Percentiles rank a stretch among this genome's conserved stretches.
These are phyloP conservation scores for Calonectria hongkongensis DNA, from an alignment of 2,329 filamentous ascomycete genomes.

Conservation along the genomic window DNA sequence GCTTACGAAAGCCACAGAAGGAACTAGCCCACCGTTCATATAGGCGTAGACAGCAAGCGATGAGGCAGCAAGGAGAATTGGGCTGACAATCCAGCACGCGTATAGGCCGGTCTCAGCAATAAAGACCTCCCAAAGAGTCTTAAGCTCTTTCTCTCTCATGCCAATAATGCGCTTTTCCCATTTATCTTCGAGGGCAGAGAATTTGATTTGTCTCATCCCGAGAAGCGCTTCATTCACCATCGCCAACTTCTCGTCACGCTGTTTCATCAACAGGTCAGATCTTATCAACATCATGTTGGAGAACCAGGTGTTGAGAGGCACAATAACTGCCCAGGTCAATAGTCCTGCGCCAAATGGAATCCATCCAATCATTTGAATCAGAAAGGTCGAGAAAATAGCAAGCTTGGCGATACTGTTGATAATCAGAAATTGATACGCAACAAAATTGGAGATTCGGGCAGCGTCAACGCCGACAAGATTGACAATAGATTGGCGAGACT, in stretches of 20 bases:
- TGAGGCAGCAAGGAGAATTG: conserved; percentile 82
- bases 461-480: conserved; percentile 87
- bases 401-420: conserved; percentile 78
- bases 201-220: conserved; percentile 90
- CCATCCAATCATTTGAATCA: conserved; percentile 84
- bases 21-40: conserved; percentile 76
- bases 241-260: conserved; percentile 83
- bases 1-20: conserved; percentile 87
- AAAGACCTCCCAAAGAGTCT: conserved; percentile 80
- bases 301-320: conserved; percentile 81
- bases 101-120: conserved; percentile 77
- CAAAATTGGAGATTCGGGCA: conserved; percentile 81
- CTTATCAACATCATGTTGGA: conserved; percentile 78
- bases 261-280: conserved; percentile 83
- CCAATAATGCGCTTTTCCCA: conserved; percentile 82
- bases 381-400: conserved; percentile 78
- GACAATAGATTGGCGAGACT: conserved; percentile 80
- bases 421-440: conserved; percentile 79
- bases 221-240: conserved; percentile 85
- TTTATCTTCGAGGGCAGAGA: conserved; percentile 83
- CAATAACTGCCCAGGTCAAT: conserved; percentile 76
- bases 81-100: conserved; percentile 83
- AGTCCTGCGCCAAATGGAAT: conserved; percentile 80
- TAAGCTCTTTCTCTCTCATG: conserved; percentile 79
- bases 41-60: conserved; percentile 82